Evolutionary conservation across 2,329 filamentous ascomycete species (phyloP).

Genomic region (Fusarium sp.): DNA sequence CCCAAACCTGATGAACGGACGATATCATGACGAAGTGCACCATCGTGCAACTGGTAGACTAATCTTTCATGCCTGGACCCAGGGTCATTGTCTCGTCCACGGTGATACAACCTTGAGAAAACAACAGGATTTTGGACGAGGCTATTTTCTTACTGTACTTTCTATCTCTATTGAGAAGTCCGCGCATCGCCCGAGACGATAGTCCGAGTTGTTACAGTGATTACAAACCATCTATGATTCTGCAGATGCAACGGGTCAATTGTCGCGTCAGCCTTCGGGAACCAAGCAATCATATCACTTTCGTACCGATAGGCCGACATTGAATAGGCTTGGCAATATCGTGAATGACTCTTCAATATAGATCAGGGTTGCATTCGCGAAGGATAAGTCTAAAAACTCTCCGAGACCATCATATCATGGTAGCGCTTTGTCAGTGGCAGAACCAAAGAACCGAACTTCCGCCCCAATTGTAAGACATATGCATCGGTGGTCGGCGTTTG

Average conservation of each 20-base stretch:
- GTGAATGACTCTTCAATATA: neutral
- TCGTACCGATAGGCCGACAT: neutral
- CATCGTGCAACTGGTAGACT: no score
- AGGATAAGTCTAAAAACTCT: neutral
- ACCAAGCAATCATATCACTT: neutral
- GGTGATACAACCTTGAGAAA: neutral
- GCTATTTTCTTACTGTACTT: neutral
- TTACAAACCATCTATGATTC: neutral
- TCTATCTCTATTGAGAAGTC: neutral
- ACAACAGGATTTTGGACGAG: fast-evolving
- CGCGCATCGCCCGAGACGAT: neutral
- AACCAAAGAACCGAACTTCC: neutral
- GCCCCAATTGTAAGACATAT: neutral
- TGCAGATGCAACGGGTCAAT: neutral
- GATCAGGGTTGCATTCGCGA: neutral
- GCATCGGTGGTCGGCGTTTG: neutral
- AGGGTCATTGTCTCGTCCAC: no score
- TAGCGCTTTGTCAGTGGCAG: neutral
- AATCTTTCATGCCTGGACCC: no score
- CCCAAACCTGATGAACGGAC: no score
- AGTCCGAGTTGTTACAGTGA: neutral
- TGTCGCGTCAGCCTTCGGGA: neutral
- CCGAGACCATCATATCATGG: neutral
- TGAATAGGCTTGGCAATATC: neutral
- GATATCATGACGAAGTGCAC: no score